These are phyloP conservation scores for Colletotrichum caudatum DNA, from an alignment of 2,329 filamentous ascomycete genomes.

Conservation along the genomic window DNA sequence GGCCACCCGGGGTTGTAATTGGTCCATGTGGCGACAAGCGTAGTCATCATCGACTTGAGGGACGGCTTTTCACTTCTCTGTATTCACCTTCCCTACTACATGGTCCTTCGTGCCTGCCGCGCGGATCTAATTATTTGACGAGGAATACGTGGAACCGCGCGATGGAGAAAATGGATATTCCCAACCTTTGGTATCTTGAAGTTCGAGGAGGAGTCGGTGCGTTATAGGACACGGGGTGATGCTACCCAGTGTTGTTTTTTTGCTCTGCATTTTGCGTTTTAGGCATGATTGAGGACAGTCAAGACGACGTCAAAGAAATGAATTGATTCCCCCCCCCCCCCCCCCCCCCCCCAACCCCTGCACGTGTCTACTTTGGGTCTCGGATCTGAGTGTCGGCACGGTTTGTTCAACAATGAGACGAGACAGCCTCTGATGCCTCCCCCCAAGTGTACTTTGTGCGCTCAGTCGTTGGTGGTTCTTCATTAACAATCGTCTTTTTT, in stretches of 20 bases:
- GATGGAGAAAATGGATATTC: conserved; percentile 42
- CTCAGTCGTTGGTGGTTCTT: background rate
- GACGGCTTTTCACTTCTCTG: conserved; percentile 41
- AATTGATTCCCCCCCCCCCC: conserved; percentile 36
- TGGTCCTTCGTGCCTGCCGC: conserved; percentile 27
- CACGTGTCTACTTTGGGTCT: background rate
- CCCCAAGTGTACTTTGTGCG: background rate
- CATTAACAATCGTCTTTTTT: conserved; percentile 20
- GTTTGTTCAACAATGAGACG: background rate
- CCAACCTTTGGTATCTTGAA: conserved; percentile 39
- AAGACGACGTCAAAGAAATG: conserved; percentile 37
- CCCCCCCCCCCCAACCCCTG: conserved; percentile 1
- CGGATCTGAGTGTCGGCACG: background rate
- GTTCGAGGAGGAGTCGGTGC: conserved; percentile 38
- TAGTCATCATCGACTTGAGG: background rate
- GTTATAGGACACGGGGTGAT: conserved; percentile 31
- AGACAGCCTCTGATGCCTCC: background rate
- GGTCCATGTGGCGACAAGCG: background rate
- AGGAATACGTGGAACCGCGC: conserved; percentile 40
- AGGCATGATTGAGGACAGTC: conserved; percentile 39
- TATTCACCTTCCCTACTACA: conserved; percentile 43
- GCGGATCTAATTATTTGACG: conserved; percentile 39
- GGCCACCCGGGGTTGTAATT: background rate
- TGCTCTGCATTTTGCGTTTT: conserved; percentile 36
- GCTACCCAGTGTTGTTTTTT: conserved; percentile 30